Evolutionary conservation across 139 green algal genomes (phyloP).

Genomic region (Coelastrella sp.): DNA sequence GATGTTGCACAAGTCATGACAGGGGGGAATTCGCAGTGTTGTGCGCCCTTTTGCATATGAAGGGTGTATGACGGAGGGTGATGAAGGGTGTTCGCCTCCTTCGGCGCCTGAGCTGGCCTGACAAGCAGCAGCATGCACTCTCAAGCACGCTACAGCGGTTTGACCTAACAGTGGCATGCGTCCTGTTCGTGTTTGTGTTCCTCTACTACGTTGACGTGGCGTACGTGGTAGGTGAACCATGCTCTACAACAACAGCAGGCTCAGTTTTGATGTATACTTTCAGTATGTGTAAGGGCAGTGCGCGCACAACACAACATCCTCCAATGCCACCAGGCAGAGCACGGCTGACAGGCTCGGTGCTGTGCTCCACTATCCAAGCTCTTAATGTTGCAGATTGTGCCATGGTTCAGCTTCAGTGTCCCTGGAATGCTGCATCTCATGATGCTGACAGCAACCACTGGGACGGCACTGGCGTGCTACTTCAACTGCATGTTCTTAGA

Average conservation of each 20-base stretch:
- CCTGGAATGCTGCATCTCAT: slow-evolving; percentile 71
- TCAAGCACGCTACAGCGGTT: slow-evolving; percentile 23
- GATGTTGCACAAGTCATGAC: too few species aligned
- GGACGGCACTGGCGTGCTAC: slow-evolving; percentile 65
- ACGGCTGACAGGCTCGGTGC: background rate
- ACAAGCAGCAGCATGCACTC: background rate
- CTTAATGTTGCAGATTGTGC: background rate
- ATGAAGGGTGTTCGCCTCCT: background rate
- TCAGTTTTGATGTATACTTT: background rate
- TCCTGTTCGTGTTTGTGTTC: slow-evolving; percentile 50
- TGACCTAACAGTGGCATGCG: slow-evolving; percentile 31
- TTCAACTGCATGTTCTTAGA: slow-evolving; percentile 74
- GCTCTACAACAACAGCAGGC: background rate
- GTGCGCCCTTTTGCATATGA: background rate
- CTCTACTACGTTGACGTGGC: slow-evolving; percentile 55
- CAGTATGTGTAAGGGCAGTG: background rate
- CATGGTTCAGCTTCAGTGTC: slow-evolving; percentile 72
- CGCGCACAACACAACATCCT: background rate
- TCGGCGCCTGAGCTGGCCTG: background rate
- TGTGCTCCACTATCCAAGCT: background rate
- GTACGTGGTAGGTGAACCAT: slow-evolving; percentile 46
- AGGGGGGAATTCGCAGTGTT: too few species aligned
- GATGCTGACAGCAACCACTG: slow-evolving; percentile 58
- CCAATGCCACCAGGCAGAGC: background rate
- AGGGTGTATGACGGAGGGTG: background rate